These are phyloP conservation scores for Hortaea werneckii DNA, from an alignment of 2,329 filamentous ascomycete species.

Conservation along the genomic window DNA sequence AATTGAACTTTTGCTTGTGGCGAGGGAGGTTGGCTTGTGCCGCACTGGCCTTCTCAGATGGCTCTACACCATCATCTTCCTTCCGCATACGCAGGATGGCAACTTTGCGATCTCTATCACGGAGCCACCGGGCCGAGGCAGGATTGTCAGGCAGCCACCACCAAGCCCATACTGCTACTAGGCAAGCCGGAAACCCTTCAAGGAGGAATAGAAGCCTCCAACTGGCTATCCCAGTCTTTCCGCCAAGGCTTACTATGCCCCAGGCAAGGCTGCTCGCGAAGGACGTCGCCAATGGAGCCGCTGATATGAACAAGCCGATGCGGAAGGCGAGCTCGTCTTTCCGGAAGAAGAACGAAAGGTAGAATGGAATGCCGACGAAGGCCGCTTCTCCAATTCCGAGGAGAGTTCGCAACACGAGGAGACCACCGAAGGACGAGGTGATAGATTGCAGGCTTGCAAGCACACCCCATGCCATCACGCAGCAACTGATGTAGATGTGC, in stretches of 20 bases:
- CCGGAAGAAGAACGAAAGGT: conserved; percentile 53
- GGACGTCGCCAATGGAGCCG: conserved; percentile 49
- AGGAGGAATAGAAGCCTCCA: conserved; percentile 80
- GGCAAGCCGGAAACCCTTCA: conserved; percentile 73
- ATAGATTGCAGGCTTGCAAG: conserved; percentile 60
- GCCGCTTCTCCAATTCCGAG: conserved; percentile 52
- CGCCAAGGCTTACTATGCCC: conserved; percentile 61
- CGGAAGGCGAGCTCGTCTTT: conserved; percentile 69
- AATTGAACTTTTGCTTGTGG: conserved; percentile 27
- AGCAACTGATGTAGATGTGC: conserved; percentile 50
- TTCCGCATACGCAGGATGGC: conserved; percentile 57
- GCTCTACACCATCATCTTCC: conserved; percentile 29
- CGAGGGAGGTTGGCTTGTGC: conserved; percentile 6
- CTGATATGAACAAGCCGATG: conserved; percentile 79
- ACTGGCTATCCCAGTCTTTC: conserved; percentile 56
- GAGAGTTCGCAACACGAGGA: conserved; percentile 51
- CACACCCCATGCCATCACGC: conserved; percentile 71
- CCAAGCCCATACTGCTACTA: conserved; percentile 67
- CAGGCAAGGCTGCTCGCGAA: conserved; percentile 73
- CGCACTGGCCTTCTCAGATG: conserved; percentile 2
- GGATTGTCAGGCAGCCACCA: conserved; percentile 67
- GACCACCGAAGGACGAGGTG: conserved; percentile 37
- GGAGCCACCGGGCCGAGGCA: conserved; percentile 33
- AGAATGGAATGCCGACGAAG: conserved; percentile 56
- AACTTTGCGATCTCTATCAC: conserved; percentile 45